Evolutionary conservation across 2,329 filamentous ascomycete genomes (phyloP).

Genomic region (Pestalotiopsis sp.): DNA sequence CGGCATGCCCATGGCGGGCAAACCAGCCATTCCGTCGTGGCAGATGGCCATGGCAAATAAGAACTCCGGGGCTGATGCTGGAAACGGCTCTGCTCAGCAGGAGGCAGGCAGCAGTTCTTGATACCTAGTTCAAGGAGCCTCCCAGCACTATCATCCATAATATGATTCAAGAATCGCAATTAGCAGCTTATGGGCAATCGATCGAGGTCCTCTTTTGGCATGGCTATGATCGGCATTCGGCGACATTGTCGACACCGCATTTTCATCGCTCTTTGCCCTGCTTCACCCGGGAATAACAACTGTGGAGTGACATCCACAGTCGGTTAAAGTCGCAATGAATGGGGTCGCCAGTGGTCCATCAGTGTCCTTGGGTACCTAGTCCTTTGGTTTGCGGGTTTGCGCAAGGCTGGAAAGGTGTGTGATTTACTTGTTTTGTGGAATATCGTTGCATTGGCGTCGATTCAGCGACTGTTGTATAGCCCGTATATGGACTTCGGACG

Average conservation of each 20-base stretch:
- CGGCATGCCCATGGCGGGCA: slow-evolving; percentile 46
- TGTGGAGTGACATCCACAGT: background rate
- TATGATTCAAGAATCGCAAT: background rate
- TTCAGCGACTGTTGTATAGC: background rate
- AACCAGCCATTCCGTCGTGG: slow-evolving; percentile 78
- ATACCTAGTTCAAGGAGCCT: background rate
- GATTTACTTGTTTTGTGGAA: background rate
- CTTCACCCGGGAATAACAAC: background rate
- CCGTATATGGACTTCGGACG: background rate
- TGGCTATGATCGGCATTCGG: background rate
- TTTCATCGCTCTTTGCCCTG: background rate
- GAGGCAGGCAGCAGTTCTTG: slow-evolving; percentile 25
- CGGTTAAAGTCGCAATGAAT: background rate
- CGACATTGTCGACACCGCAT: background rate
- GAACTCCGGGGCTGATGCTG: slow-evolving; percentile 19
- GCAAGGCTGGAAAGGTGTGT: background rate
- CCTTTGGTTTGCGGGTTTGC: background rate
- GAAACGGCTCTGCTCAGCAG: slow-evolving; percentile 21
- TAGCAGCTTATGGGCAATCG: background rate
- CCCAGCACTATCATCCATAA: background rate
- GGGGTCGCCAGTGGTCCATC: background rate
- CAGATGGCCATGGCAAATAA: slow-evolving; percentile 72
- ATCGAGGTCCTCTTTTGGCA: background rate
- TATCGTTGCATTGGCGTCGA: background rate
- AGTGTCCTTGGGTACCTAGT: background rate